Base-by-base conservation (phyloP, 495 filamentous ascomycete genomes). In the Jackrogersella multiformis region DNA sequence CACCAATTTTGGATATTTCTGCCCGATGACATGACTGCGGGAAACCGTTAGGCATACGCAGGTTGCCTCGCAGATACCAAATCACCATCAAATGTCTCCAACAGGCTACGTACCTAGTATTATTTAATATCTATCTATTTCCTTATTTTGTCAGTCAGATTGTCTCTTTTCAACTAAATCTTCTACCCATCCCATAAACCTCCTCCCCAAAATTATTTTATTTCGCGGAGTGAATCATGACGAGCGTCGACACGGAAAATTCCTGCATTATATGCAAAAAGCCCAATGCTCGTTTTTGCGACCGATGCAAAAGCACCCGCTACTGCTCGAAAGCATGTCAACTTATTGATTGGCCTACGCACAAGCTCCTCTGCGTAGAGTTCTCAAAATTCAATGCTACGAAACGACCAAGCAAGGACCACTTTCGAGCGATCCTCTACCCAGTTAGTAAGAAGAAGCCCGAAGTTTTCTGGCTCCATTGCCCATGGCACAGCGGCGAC, bases 271-370 rank as follows among this genome's bases (percentile, higher is more conserved):
- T 56, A n/a, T 70, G 68, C 45, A 51, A 65, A 20, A 34, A 8
- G 28, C 36, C 53, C 7, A 28, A 45, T 38, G n/a, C 57, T 26
- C 26, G 34, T 0, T 18, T 61, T 23, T 70, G 62, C 48, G 24
- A 56, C 23, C 42, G 42, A 35, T 64, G 61, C 30, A 56, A 51
- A 38, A 51, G 16, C 12, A 21, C 15, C 16, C 34, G 52, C 1
- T 80, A 77, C 54, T 79, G 77, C 70, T 78, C 76, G 0, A 63
- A 51, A 32, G 35, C 34, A 46, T 78, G 72, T 34, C 74, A 75
- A 34, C 49, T 59, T 9, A 44, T 26, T 20, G 76, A 79, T 59
- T 75, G 71, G 74, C 55, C 62, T 32, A 48, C 61, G 1, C 76
- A 78, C 55, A 74, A 73, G 24, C 51, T 77, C 3, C 74, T 78